Evolutionary conservation across 345 rosid species (phyloP).

Genomic region (Hirschfeldia incana): DNA sequence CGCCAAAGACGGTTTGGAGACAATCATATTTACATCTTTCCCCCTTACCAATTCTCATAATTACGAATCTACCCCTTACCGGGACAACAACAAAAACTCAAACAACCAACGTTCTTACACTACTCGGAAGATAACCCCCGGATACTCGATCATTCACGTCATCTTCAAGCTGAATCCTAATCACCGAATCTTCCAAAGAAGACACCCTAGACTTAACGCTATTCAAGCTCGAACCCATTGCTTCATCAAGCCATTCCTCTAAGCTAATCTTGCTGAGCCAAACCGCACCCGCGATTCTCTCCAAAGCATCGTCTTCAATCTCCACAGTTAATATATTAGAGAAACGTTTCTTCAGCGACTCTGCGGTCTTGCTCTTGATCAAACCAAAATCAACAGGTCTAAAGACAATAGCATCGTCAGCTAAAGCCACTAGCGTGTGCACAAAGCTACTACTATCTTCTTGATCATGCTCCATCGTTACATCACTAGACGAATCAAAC

Average conservation of each 20-base stretch:
- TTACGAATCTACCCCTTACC: conserved; percentile 27
- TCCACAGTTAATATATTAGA: conserved; percentile 45
- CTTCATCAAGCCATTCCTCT: conserved; percentile 83
- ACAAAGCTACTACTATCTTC: conserved; percentile 49
- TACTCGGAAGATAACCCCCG: conserved; percentile 65
- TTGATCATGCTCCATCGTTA: conserved; percentile 75
- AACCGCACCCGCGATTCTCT: conserved; percentile 64
- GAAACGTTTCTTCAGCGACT: conserved; percentile 54
- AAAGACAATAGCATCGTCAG: conserved; percentile 66
- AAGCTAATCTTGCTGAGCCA: conserved; percentile 65
- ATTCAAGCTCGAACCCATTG: conserved; percentile 63
- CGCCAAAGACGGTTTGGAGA: conserved; percentile 52
- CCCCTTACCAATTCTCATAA: conserved; percentile 27
- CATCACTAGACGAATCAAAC: conserved; percentile 70
- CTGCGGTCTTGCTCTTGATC: conserved; percentile 44
- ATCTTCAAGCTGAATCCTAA: conserved; percentile 56
- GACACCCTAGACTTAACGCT: conserved; percentile 51
- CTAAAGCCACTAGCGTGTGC: conserved; percentile 51
- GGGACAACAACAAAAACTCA: conserved; percentile 33
- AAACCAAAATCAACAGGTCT: conserved; percentile 66
- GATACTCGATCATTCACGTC: conserved; percentile 40
- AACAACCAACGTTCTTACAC: conserved; percentile 50
- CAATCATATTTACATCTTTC: conserved; percentile 57
- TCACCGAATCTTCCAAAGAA: conserved; percentile 39
- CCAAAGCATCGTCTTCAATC: conserved; percentile 66